Evolutionary conservation across 345 rosid species (phyloP).

Genomic region (Cardamine resedifolia): DNA sequence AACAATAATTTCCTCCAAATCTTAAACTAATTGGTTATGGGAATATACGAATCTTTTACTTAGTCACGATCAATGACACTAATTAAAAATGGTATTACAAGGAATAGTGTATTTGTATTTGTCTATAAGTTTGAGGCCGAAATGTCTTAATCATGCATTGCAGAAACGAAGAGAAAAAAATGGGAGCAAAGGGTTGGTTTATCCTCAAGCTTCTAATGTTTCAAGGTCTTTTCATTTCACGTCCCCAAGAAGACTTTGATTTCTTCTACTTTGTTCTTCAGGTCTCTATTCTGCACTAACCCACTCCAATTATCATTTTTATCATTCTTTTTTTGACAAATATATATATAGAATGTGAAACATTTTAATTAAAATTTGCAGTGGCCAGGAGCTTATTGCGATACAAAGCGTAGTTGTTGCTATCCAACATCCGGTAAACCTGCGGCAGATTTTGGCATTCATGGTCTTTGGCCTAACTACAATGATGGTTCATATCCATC

Average conservation of each 20-base stretch:
- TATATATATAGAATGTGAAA: not conserved
- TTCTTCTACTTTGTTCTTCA: constrained; percentile 90
- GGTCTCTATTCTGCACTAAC: constrained; percentile 28
- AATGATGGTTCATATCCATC: constrained; percentile 65
- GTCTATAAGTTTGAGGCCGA: constrained; percentile 23
- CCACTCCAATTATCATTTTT: not conserved
- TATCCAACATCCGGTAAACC: constrained; percentile 88
- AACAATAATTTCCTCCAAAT: not conserved
- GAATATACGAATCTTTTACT: not conserved
- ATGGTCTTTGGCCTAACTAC: constrained; percentile 94
- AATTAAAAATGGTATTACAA: constrained; percentile 1
- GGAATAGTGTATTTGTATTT: not conserved
- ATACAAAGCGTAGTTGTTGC: constrained; percentile 62
- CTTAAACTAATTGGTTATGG: not conserved
- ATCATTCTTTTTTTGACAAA: not conserved
- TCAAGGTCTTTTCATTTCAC: constrained; percentile 48
- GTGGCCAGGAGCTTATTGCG: constrained; percentile 97
- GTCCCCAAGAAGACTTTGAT: constrained; percentile 57
- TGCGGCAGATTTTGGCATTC: constrained; percentile 74
- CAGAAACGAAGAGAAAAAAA: not conserved
- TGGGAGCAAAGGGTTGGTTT: constrained; percentile 27
- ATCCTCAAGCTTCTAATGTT: constrained; percentile 41
- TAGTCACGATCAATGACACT: not conserved
- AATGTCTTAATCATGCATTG: not conserved
- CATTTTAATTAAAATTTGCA: constrained; percentile 24